A percentile compares a stretch with the other conserved stretches of the same genome.
Conservation (phyloP, 495 filamentous ascomycete species). For the Terfezia claveryi region DNA sequence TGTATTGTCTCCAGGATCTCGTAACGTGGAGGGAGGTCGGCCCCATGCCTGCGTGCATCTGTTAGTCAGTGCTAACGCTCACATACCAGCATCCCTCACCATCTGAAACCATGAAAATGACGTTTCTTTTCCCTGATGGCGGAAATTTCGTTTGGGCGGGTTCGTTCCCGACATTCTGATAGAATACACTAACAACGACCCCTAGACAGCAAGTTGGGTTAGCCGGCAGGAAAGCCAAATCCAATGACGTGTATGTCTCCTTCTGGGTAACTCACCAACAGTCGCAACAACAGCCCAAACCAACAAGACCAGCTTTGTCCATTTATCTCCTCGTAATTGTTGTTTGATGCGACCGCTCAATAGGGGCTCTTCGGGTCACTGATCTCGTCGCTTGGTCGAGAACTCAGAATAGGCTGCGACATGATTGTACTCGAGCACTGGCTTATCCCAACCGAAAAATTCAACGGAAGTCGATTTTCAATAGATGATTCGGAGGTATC, state of each 20-base stretch:
- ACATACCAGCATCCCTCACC: slow-evolving; percentile 16
- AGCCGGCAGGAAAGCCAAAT: no score
- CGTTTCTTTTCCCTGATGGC: slow-evolving; percentile 58
- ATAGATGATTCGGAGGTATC: no score
- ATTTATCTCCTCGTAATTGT: slow-evolving; percentile 25
- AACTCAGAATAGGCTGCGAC: not conserved
- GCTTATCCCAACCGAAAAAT: no score
- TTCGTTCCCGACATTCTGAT: not conserved
- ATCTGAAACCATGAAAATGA: slow-evolving; percentile 97
- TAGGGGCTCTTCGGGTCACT: not conserved
- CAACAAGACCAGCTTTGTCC: slow-evolving; percentile 54
- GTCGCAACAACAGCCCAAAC: slow-evolving; percentile 81
- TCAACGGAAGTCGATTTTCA: no score
- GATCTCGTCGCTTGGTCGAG: slow-evolving; percentile 1
- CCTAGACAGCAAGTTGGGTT: not conserved
- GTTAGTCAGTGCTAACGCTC: not conserved
- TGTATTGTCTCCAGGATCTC: slow-evolving; percentile 52
- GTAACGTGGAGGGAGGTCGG: slow-evolving; percentile 74
- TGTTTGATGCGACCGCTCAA: not conserved
- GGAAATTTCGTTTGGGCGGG: slow-evolving; percentile 20
- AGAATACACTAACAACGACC: not conserved
- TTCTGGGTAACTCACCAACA: slow-evolving; percentile 21
- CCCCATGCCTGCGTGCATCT: slow-evolving; percentile 44
- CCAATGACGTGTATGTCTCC: no score
- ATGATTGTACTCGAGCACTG: not conserved